Evolutionary conservation across 768 basidiomycete species (phyloP).

Genomic region (Tylopilus plumbeoviolaceoides): DNA sequence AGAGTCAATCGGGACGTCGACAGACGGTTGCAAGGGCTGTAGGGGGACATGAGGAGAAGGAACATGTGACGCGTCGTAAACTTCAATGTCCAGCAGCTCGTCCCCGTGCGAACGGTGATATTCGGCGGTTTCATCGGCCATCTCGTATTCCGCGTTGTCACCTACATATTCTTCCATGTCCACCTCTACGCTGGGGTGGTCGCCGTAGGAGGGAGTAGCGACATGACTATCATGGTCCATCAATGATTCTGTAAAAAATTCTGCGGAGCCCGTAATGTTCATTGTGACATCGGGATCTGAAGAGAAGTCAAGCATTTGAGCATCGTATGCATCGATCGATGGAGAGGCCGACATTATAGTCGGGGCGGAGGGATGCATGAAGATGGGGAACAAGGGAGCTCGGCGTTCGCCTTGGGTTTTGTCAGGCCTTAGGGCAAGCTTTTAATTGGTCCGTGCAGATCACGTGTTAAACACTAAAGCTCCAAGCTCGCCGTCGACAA

Average conservation of each 20-base stretch:
- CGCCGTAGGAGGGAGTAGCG: slow-evolving; percentile 22
- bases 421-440: slow-evolving; percentile 25
- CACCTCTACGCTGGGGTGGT: slow-evolving; percentile 50
- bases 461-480: slow-evolving; percentile 22
- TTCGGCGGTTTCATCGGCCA: slow-evolving; percentile 32
- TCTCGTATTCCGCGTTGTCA: slow-evolving; percentile 48
- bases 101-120: slow-evolving; percentile 18
- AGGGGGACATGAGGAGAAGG: slow-evolving; percentile 26
- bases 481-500: not conserved
- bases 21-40: slow-evolving; percentile 13
- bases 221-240: slow-evolving; percentile 57
- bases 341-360: slow-evolving; percentile 26
- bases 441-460: slow-evolving; percentile 26
- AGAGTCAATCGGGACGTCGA: slow-evolving; percentile 17
- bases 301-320: slow-evolving; percentile 61
- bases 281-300: slow-evolving; percentile 58
- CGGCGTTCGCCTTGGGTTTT: slow-evolving; percentile 14
- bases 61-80: slow-evolving; percentile 36
- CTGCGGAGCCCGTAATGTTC: slow-evolving; percentile 42
- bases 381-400: slow-evolving; percentile 11
- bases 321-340: slow-evolving; percentile 50
- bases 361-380: slow-evolving; percentile 13
- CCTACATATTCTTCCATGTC: slow-evolving; percentile 59
- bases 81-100: slow-evolving; percentile 38
- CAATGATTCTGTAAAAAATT: slow-evolving; percentile 47